Percentiles rank a stretch among this genome's conserved stretches.
phyloP scores from a whole-genome alignment of 805 yeast genomes.

The Yamadazyma nakazawae region DNA sequence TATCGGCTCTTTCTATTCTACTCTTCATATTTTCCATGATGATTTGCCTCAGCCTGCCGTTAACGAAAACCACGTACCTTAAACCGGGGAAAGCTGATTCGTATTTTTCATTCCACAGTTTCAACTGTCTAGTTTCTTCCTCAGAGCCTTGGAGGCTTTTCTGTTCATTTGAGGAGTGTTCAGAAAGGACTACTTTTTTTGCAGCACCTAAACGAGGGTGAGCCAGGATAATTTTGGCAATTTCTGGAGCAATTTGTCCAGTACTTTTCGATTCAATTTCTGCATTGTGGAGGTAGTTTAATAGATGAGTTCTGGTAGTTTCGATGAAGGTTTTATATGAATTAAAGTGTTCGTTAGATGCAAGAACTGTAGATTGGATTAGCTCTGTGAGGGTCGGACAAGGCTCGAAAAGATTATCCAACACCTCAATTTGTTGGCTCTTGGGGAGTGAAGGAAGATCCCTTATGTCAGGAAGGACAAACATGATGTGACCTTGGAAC shows the following conservation, averaged over 20 bases:
- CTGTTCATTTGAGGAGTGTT: conserved; percentile 72
- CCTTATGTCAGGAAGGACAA: conserved; percentile 2
- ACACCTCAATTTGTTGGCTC: conserved; percentile 22
- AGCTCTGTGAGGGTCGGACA: conserved; percentile 46
- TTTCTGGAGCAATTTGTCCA: conserved; percentile 21
- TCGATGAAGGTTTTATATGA: conserved; percentile 44
- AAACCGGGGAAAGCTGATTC: conserved; percentile 65
- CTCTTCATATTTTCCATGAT: conserved; percentile 61
- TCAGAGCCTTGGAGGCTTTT: conserved; percentile 51
- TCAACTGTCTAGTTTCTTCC: conserved; percentile 49
- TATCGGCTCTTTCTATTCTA: conserved; percentile 57
- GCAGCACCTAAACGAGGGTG: conserved; percentile 87
- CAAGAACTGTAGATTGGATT: conserved; percentile 28
- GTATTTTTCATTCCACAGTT: conserved; percentile 54
- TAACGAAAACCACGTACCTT: conserved; percentile 84
- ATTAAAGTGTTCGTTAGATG: conserved; percentile 7
- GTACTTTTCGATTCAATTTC: conserved; percentile 20
- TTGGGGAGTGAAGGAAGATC: conserved; percentile 24
- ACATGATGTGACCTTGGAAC: not conserved
- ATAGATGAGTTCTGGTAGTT: conserved; percentile 35
- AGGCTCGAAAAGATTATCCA: conserved; percentile 64
- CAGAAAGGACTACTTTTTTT: conserved; percentile 43
- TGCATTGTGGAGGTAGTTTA: conserved; percentile 25
- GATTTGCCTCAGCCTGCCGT: conserved; percentile 66
- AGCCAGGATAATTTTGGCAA: conserved; percentile 69